Base-by-base conservation (phyloP, 495 filamentous ascomycete species). In the Aspergillus leporis region DNA sequence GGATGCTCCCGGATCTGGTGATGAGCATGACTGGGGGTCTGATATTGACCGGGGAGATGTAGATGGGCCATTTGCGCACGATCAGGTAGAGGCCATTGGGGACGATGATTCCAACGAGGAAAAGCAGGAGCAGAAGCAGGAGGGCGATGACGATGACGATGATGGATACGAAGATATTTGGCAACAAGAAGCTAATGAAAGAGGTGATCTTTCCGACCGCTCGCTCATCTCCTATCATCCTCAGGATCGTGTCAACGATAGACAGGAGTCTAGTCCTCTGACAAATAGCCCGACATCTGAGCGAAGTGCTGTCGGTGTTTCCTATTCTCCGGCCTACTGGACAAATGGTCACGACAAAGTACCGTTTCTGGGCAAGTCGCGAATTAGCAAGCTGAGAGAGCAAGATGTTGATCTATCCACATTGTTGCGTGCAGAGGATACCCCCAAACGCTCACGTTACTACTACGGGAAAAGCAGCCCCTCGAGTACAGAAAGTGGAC, bases 161-260 rank as follows among this genome's bases (percentile, higher is more conserved):
- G 74, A 72, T 50, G 74, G 65, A 0, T 73, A 70, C 51, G 74
- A 70, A 58, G 74, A 79, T 51, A 78, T 78, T 22, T 80, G 77
- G 77, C 77, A 78, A 58, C 67, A 71, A 61, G 75, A 80, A 59
- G 77, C 77, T 28, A 66, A 68, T 12, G 71, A 75, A 30, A 64
- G 71, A 51, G 72, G 69, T 22, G 55, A 69, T 16, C 25, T 70
- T 22, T 71, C 72, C 6, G 61, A 68, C 34, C 66, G 61, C 5
- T 69, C 53, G 31, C 60, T 61, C 22, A 28, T 53, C 30, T 41
- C 22, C 30, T 38, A 61, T 21, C 46, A 55, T 16, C 19, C 59
- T 19, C 49, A 51, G 10, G 55, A 69, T 43, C 60, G 65, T 25
- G 53, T 22, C 8, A 54, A 49, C 3, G 28, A 51, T 32, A 48